Evolutionary conservation across 129 eudicot species (phyloP).

Genomic region (Flaveria sonorensis): DNA sequence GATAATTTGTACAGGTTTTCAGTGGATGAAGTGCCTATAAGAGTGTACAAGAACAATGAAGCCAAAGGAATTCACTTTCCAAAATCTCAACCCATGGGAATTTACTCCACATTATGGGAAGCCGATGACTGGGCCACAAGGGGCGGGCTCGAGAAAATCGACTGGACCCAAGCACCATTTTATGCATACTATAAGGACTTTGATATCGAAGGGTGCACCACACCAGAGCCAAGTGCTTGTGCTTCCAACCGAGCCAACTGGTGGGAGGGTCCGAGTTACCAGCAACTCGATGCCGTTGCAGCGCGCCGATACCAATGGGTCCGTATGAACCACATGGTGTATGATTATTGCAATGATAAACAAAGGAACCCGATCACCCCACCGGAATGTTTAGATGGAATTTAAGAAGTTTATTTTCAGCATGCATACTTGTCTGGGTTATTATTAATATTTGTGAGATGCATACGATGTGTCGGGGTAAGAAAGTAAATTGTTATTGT

Average conservation of each 20-base stretch:
- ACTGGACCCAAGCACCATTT: conserved; percentile 10
- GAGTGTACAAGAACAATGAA: conserved; percentile 19
- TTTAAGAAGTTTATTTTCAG: neutral
- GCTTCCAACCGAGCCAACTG: conserved; percentile 19
- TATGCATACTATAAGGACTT: conserved; percentile 16
- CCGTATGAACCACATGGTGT: conserved; percentile 19
- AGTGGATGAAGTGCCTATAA: conserved; percentile 20
- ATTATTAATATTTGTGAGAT: neutral
- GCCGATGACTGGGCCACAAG: conserved; percentile 19
- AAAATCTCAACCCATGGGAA: conserved; percentile 9
- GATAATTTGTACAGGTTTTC: neutral
- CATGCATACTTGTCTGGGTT: neutral
- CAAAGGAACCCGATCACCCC: conserved; percentile 14
- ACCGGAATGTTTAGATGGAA: conserved; percentile 4
- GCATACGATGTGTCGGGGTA: neutral
- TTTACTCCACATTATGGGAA: conserved; percentile 16
- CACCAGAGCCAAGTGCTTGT: conserved; percentile 15
- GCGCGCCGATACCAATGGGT: neutral
- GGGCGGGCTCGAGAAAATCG: conserved; percentile 11
- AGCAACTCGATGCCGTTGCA: neutral
- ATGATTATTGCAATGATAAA: conserved; percentile 5
- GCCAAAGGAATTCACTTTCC: conserved; percentile 3
- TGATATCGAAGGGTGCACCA: conserved; percentile 15
- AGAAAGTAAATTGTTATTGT: neutral
- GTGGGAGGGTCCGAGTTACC: conserved; percentile 8